Percentiles rank a stretch among this genome's conserved stretches.
phyloP scores from a whole-genome alignment of 169 alveolate genomes.

The Eimeria acervulina region DNA sequence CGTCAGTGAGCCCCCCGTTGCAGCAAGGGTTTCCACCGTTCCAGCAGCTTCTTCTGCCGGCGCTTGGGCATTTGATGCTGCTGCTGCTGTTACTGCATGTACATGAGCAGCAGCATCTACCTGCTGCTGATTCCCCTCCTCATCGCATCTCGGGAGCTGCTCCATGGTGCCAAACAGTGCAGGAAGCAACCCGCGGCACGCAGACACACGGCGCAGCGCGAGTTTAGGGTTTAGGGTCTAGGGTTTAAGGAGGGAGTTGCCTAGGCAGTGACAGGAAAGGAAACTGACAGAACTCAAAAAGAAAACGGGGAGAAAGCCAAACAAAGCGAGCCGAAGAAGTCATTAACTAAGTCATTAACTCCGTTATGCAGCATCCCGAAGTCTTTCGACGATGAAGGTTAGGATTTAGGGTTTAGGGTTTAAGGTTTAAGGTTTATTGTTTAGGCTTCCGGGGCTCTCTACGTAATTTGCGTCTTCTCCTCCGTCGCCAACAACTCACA shows the following conservation, averaged over 20 bases:
- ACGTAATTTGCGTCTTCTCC: too few relatives aligned
- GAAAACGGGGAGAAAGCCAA: not conserved
- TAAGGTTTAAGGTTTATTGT: not conserved
- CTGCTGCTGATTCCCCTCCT: not conserved
- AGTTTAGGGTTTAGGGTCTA: not conserved
- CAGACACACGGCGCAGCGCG: not conserved
- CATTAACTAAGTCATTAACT: not conserved
- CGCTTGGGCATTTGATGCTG: not conserved
- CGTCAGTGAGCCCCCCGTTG: conserved; percentile 5
- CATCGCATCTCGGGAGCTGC: not conserved
- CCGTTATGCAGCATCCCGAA: not conserved
- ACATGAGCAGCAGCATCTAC: not conserved
- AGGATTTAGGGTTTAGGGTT: not conserved
- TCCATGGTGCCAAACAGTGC: conserved; percentile 5
- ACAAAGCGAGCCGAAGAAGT: not conserved
- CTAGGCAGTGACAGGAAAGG: not conserved
- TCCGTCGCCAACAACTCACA: too few relatives aligned
- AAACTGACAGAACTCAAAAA: not conserved
- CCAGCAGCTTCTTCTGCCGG: not conserved
- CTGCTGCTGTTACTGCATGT: not conserved
- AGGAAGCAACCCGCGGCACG: not conserved
- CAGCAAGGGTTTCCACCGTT: not conserved
- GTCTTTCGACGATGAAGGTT: not conserved
- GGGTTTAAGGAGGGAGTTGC: not conserved
- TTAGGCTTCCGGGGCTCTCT: not conserved